Base-by-base conservation (phyloP, 2,329 filamentous ascomycete genomes). In the Colletotrichum falcatum region DNA sequence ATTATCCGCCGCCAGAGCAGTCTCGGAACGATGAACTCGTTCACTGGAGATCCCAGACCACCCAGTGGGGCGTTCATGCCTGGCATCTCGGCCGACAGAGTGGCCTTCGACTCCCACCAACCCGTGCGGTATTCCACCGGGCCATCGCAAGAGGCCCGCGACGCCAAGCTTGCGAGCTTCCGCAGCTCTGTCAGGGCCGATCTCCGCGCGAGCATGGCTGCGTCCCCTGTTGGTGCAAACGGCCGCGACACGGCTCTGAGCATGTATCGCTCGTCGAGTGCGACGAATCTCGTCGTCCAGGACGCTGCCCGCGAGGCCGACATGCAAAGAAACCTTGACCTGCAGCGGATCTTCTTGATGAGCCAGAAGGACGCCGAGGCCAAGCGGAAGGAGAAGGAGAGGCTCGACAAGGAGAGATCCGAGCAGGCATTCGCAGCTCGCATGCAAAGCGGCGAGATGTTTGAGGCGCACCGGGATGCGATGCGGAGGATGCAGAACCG, bases 391-490 rank as follows among this genome's bases (percentile, higher is more conserved):
- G 88, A 91, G 77, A 83, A 86, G 75, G 87, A 90, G 74, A 84
- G 86, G 65, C 81, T 84, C 51, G 88, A 87, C 59, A 87, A 86
- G 73, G 86, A 89, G 73, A 83, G 87, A 64, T 84, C 85, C 7
- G 89, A 93, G 18, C 87, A 87, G 60, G 86, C 86, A 46, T 90
- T 94, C 75, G 92, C 94, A 73, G 89, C 91, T 78, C 87, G 89
- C 73, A 96, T 97, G 92, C 86, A 93, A 64, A 90, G 88, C 20
- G 91, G 91, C 0, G 89, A 92, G 73, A 88, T 97, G 83, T 84
- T 92, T 61, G 91, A 93, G 55, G 87, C 91, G 28, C 95, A 98
- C 79, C 87, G 92, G 26, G 91, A 95, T 73, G 93, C 92, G 1
- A 87, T 98, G 88, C 86, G 92, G 73, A 90, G 86, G 78, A 92